phyloP scores from a whole-genome alignment of 352 stramenopile species.

The Albugo candida region DNA sequence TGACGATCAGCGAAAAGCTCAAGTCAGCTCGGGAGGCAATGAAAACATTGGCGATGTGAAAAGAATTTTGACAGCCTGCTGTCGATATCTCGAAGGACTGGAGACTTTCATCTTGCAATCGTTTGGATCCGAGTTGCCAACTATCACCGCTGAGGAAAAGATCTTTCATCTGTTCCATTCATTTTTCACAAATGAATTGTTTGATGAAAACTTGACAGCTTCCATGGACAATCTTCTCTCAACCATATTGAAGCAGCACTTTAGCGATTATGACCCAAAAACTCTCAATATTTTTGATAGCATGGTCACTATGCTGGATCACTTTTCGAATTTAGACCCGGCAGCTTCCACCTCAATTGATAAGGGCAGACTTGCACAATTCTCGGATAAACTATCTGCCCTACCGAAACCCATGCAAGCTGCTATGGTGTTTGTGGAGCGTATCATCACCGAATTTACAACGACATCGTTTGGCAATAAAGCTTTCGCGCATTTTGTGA shows the following conservation, averaged over 20 bases:
- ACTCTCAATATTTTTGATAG: slow-evolving; percentile 21
- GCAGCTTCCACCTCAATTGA: background rate
- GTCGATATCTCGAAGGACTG: slow-evolving; percentile 7
- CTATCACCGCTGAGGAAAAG: slow-evolving; percentile 34
- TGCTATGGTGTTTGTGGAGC: slow-evolving; percentile 45
- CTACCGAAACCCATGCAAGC: slow-evolving; percentile 31
- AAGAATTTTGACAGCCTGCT: background rate
- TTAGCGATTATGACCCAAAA: background rate
- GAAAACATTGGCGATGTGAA: background rate
- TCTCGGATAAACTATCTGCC: slow-evolving; percentile 2
- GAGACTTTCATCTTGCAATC: background rate
- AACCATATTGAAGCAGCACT: too few species aligned
- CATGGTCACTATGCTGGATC: slow-evolving; percentile 26
- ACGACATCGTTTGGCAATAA: slow-evolving; percentile 41
- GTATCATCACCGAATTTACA: slow-evolving; percentile 43
- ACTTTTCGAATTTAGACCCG: slow-evolving; percentile 23
- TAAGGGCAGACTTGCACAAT: slow-evolving; percentile 3
- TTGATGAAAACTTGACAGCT: slow-evolving; percentile 16
- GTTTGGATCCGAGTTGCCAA: background rate
- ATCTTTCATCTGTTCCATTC: slow-evolving; percentile 53
- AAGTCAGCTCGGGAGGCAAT: background rate
- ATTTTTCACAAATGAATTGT: slow-evolving; percentile 38
- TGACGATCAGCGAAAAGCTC: slow-evolving; percentile 7
- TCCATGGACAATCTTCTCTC: background rate
- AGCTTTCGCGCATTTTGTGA: slow-evolving; percentile 41